phyloP scores from a whole-genome alignment of 768 basidiomycete genomes.

The Lentinula raphanica region DNA sequence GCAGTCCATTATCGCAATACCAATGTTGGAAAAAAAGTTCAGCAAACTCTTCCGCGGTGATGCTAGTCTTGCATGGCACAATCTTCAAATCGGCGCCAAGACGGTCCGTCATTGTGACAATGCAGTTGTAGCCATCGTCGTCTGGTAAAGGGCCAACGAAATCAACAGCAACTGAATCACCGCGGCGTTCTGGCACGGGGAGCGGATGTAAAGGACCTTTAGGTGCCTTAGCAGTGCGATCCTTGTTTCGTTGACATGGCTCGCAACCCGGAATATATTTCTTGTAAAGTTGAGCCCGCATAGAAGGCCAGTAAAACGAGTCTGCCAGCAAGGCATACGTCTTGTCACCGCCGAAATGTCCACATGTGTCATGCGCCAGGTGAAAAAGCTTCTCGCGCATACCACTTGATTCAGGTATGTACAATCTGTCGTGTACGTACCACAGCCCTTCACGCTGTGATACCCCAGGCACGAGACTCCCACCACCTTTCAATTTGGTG shows the following conservation, averaged over 20 bases:
- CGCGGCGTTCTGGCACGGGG: conserved; percentile 10
- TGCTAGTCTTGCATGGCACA: conserved; percentile 10
- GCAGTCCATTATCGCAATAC: too few species aligned
- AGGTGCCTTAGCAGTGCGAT: conserved; percentile 5
- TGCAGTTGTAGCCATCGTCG: conserved; percentile 15
- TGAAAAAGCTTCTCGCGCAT: conserved; percentile 7
- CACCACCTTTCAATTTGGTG: neutral
- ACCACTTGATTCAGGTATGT: neutral
- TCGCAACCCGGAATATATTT: conserved; percentile 19
- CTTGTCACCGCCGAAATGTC: conserved; percentile 17
- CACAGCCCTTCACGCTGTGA: neutral
- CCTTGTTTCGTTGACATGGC: conserved; percentile 26
- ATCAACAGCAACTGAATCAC: conserved; percentile 14
- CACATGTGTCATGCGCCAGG: conserved; percentile 11
- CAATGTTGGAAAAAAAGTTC: too few species aligned
- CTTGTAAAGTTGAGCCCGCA: conserved; percentile 15
- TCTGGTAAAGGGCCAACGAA: conserved; percentile 22
- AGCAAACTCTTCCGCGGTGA: too few species aligned
- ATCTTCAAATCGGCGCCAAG: conserved; percentile 13
- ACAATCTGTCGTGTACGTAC: conserved; percentile 1
- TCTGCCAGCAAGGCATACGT: conserved; percentile 5
- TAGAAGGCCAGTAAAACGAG: conserved; percentile 17
- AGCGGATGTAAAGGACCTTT: conserved; percentile 17
- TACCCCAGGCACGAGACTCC: neutral
- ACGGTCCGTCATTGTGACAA: conserved; percentile 16